Evolutionary conservation across 2,329 filamentous ascomycete genomes (phyloP).

Genomic region (Colletotrichum truncatum): DNA sequence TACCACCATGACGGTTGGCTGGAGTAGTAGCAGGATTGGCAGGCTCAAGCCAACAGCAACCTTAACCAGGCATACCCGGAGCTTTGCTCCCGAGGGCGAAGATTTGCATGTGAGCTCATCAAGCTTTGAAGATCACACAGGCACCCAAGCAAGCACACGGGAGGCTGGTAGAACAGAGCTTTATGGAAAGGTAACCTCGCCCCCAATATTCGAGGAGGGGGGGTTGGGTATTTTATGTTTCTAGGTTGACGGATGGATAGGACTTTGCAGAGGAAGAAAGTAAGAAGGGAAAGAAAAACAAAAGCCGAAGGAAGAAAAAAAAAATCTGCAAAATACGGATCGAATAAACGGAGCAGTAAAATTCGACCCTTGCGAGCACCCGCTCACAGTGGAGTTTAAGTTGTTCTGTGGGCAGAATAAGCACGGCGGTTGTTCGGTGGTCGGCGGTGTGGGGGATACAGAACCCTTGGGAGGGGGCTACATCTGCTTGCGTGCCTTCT

Average conservation of each 20-base stretch:
- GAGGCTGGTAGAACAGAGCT: background rate
- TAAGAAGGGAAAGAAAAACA: background rate
- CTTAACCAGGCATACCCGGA: constrained; percentile 21
- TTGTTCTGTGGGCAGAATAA: constrained; percentile 6
- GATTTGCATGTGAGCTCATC: constrained; percentile 32
- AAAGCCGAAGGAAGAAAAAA: background rate
- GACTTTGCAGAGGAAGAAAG: background rate
- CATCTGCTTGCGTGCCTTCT: background rate
- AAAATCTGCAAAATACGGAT: constrained; percentile 30
- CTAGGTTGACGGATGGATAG: constrained; percentile 2
- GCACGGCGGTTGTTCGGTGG: constrained; percentile 10
- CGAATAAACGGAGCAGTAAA: constrained; percentile 26
- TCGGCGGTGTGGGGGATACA: constrained; percentile 12
- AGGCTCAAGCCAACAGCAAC: constrained; percentile 22
- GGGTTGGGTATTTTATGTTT: constrained; percentile 17
- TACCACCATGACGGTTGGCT: constrained; percentile 8
- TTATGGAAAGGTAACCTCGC: background rate
- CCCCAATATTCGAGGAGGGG: background rate
- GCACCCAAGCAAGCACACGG: constrained; percentile 9
- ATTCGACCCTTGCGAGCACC: constrained; percentile 25
- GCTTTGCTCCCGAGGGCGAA: constrained; percentile 24
- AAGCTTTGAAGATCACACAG: constrained; percentile 29
- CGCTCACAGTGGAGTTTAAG: constrained; percentile 22
- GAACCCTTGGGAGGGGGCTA: background rate
- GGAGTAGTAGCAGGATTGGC: constrained; percentile 1